These are phyloP conservation scores for Zygosaccharomyces sapae DNA, from an alignment of 1,139 yeast species.

Conservation along the genomic window DNA sequence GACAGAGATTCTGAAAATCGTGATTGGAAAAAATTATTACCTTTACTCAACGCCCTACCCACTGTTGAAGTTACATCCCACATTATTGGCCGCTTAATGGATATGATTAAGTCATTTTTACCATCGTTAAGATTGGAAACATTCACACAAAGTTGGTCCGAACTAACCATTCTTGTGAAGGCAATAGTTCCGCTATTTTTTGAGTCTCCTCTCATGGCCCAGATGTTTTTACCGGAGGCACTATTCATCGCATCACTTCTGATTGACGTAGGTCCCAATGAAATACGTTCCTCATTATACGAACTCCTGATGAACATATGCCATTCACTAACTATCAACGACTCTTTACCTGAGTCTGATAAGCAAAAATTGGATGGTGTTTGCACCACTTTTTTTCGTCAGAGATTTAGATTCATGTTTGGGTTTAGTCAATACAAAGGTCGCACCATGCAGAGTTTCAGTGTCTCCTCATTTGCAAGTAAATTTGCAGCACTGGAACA, in stretches of 20 bases:
- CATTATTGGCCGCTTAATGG: conserved; percentile 51
- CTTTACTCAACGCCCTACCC: conserved; percentile 61
- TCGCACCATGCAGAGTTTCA: conserved; percentile 37
- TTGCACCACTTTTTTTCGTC: conserved; percentile 60
- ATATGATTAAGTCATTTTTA: conserved; percentile 46
- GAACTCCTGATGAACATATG: conserved; percentile 64
- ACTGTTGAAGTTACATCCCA: conserved; percentile 71
- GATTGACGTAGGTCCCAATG: conserved; percentile 69
- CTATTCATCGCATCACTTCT: conserved; percentile 65
- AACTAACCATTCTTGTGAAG: conserved; percentile 64
- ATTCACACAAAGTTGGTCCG: conserved; percentile 66
- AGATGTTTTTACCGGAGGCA: conserved; percentile 68
- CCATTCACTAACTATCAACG: conserved; percentile 65
- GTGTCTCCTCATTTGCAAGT: conserved; percentile 46
- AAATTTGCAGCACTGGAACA: conserved; percentile 57
- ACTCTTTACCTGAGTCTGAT: conserved; percentile 46
- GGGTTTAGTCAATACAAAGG: conserved; percentile 69
- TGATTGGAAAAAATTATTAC: conserved; percentile 60
- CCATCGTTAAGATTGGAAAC: conserved; percentile 45
- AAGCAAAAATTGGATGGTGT: conserved; percentile 47
- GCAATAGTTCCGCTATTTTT: conserved; percentile 66
- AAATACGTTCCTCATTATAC: conserved; percentile 63
- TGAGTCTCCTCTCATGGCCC: conserved; percentile 63
- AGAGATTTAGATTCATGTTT: conserved; percentile 69
- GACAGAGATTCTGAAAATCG: conserved; percentile 72